phyloP scores from a whole-genome alignment of 2,329 filamentous ascomycete species.

The Arthroderma sp. region DNA sequence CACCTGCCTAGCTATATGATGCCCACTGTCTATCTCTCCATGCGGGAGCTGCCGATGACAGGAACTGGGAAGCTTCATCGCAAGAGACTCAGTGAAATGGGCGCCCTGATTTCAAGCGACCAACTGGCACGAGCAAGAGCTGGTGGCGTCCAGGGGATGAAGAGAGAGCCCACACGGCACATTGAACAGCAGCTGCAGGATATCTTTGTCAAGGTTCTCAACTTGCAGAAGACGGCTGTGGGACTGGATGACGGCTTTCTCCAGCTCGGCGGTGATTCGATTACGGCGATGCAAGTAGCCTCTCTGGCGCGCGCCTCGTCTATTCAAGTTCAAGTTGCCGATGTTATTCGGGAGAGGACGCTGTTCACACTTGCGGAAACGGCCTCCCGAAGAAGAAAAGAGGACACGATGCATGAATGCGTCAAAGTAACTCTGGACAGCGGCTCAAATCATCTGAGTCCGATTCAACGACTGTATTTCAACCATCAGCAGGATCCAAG shows the following conservation, averaged over 20 bases:
- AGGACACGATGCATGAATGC: background rate
- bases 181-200: background rate
- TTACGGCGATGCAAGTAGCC: background rate
- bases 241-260: slow-evolving; percentile 4
- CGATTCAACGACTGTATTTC: background rate
- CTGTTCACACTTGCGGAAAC: background rate
- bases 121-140: no score
- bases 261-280: slow-evolving; percentile 4
- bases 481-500: no score
- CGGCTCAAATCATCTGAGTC: background rate
- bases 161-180: background rate
- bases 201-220: slow-evolving; percentile 25
- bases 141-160: no score
- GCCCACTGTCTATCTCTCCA: no score
- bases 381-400: background rate
- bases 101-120: no score
- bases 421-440: background rate
- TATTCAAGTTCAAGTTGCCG: background rate
- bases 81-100: no score
- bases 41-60: no score
- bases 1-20: no score
- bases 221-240: slow-evolving; percentile 24
- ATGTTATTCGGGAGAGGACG: background rate
- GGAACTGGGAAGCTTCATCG: no score
- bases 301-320: no score